phyloP scores from a whole-genome alignment of 495 filamentous ascomycete species.

The Penicillium macrosclerotiorum region DNA sequence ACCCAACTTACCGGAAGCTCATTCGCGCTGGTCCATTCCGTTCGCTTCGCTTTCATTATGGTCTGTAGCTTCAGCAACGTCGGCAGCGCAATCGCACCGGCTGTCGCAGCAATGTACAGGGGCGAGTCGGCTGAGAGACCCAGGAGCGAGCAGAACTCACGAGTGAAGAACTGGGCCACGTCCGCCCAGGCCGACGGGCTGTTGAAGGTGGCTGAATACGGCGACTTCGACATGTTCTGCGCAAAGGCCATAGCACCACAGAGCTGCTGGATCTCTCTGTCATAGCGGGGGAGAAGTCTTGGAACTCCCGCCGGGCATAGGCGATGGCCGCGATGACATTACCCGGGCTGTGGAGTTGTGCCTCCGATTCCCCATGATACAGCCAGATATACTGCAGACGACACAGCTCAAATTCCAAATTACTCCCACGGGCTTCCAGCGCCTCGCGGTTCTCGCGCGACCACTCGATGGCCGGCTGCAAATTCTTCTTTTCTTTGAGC shows the following conservation, averaged over 20 bases:
- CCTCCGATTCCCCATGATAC: conserved; percentile 52
- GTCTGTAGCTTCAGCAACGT: conserved; percentile 76
- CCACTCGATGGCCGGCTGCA: conserved; percentile 84
- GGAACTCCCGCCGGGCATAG: conserved; percentile 70
- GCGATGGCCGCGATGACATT: conserved; percentile 60
- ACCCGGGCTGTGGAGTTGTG: conserved; percentile 14
- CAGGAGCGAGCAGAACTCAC: conserved; percentile 91
- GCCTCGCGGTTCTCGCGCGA: conserved; percentile 63
- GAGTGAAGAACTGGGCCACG: conserved; percentile 78
- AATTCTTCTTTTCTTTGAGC: conserved; percentile 64
- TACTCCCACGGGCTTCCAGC: conserved; percentile 80
- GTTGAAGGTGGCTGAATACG: conserved; percentile 75
- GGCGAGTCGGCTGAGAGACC: conserved; percentile 85
- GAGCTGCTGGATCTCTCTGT: conserved; percentile 73
- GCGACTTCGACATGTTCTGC: conserved; percentile 64
- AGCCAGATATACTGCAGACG: conserved; percentile 84
- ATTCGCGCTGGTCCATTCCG: conserved; percentile 89
- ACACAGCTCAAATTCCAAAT: conserved; percentile 91
- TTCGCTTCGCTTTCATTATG: conserved; percentile 81
- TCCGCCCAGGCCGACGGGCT: conserved; percentile 73
- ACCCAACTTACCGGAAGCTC: conserved; percentile 69
- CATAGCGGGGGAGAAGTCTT: conserved; percentile 62
- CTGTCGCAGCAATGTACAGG: conserved; percentile 86
- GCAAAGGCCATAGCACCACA: conserved; percentile 72
- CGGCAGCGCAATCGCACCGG: conserved; percentile 86